Base-by-base conservation (phyloP, 1,284 basidiomycete genomes). In the Austroboletus rostrupii region DNA sequence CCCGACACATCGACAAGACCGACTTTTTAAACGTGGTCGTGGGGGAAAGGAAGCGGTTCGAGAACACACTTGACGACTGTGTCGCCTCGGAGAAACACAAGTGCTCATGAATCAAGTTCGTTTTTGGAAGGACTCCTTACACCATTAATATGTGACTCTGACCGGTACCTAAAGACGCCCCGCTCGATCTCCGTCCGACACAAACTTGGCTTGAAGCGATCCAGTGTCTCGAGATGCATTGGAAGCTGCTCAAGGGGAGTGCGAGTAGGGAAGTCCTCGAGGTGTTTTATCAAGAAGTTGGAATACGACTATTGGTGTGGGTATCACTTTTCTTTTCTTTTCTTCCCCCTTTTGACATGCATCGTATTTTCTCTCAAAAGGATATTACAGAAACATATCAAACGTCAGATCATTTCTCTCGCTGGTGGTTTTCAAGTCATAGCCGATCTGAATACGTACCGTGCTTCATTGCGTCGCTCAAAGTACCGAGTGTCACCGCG, bases 271-370 rank as follows among this genome's bases (percentile, higher is more conserved):
- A 97, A 57, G 92, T 99, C 2, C 72, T 99, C 19, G 96, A 98
- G 61, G 94, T 99, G 2, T 98, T 99, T 69, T 92, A 98, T 66
- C 90, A 96, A 70, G 96, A 99, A 69, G 89, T 99, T 42, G 94
- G 95, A 1, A 85, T 97, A 53, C 83, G 97, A 21, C 70, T 99
- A 17, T 90, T 97, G 62, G 84, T 80, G 95, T 97, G 43, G 54
- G 76, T 70, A 1, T 33, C 51, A 26, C 6, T 5, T 26, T 26
- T 26, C 23, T 5, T 26, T 26, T 26, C n/a, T n/a, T 26, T 8
- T 26, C 23, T 8, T 26, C 6, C 9, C 6, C 3, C 9, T 7
- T 26, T 8, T 26, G 23, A 26, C 23, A 26, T 26, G 23, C 23
- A 26, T 7, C 23, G 23, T 26, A 26, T 26, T 26, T 26, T 26